Conservation (phyloP, 805 yeast genomes). For the Candida sakaeoensis region DNA sequence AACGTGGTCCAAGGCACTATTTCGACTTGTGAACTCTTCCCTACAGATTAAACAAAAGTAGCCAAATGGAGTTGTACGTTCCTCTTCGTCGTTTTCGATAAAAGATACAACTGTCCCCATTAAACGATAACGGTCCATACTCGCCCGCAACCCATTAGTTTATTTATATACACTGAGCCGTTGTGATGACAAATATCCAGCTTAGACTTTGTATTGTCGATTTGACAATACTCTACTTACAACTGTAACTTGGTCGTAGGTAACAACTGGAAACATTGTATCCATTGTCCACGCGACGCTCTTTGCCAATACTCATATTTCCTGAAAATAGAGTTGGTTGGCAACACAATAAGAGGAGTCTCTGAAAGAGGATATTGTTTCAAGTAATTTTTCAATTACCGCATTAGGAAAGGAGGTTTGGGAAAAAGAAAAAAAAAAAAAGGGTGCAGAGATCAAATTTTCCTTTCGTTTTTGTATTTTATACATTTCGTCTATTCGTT, state of each 20-base stretch:
- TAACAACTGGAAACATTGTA: too few species aligned
- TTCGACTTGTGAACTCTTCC: background rate
- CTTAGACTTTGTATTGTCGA: background rate
- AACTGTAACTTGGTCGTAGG: background rate
- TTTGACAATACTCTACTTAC: background rate
- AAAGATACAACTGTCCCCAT: constrained; percentile 6
- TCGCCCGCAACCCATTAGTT: too few species aligned
- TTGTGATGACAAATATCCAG: background rate
- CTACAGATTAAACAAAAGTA: constrained; percentile 5
- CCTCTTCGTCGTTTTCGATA: constrained; percentile 2
- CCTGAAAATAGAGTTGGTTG: too few species aligned
- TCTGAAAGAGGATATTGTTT: too few species aligned
- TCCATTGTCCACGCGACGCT: too few species aligned
- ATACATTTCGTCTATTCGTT: constrained; percentile 1
- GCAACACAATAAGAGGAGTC: too few species aligned
- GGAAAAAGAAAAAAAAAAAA: background rate
- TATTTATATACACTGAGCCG: background rate
- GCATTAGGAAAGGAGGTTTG: background rate
- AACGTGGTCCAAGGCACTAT: constrained; percentile 1
- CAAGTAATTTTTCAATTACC: background rate
- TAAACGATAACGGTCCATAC: too few species aligned
- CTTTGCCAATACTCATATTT: too few species aligned
- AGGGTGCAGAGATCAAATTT: background rate
- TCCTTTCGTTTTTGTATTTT: constrained; percentile 1
- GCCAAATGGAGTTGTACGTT: constrained; percentile 5